These are phyloP conservation scores for Crucibulum parvulum DNA, from an alignment of 1,284 basidiomycete genomes.

Conservation along the genomic window DNA sequence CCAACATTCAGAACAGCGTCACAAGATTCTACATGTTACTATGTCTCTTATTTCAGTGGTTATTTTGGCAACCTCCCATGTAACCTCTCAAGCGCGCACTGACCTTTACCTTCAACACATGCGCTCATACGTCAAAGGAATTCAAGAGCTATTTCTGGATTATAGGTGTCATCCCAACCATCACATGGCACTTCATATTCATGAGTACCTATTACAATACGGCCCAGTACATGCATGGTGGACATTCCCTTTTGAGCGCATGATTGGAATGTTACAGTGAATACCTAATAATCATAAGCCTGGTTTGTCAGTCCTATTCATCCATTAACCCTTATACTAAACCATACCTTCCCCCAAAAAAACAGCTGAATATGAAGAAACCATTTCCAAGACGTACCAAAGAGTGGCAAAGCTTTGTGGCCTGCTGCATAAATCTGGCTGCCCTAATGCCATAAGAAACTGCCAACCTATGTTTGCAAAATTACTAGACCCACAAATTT, in stretches of 20 bases:
- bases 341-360: background rate
- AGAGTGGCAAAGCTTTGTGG: conserved; percentile 3
- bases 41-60: conserved; percentile 20
- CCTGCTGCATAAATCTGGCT: background rate
- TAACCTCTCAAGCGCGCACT: conserved; percentile 6
- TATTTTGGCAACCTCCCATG: conserved; percentile 13
- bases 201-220: conserved; percentile 16
- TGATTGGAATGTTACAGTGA: conserved; percentile 21
- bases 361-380: conserved; percentile 10
- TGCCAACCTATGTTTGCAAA: background rate
- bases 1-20: background rate
- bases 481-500: background rate
- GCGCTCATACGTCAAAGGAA: conserved; percentile 11
- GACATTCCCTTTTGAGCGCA: conserved; percentile 24
- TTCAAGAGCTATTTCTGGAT: conserved; percentile 17
- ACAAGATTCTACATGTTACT: conserved; percentile 13
- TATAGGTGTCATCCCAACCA: conserved; percentile 19
- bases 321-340: background rate
- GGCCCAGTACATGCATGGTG: conserved; percentile 28
- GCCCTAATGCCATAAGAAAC: background rate
- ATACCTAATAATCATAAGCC: conserved; percentile 18
- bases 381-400: conserved; percentile 5
- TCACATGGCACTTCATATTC: conserved; percentile 23
- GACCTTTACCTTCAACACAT: conserved; percentile 19
- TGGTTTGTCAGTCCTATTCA: background rate